Evolutionary conservation across 75 land plant genomes (phyloP).

Genomic region (Gnetum montanum): DNA sequence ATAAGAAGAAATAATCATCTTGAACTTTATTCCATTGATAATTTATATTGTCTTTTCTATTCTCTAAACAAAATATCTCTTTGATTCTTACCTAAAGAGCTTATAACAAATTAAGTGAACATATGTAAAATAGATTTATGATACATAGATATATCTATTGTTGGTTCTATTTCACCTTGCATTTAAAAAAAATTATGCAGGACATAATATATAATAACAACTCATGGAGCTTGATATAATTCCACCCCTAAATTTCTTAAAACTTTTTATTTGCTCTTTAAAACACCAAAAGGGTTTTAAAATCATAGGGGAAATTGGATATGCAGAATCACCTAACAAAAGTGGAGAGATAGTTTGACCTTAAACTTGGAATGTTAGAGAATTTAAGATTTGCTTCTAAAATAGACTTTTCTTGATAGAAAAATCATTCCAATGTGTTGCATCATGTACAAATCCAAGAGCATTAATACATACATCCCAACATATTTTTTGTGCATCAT

Average conservation of each 20-base stretch:
- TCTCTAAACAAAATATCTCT: not conserved
- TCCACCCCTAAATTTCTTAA: not conserved
- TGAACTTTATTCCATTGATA: no score
- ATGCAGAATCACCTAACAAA: not conserved
- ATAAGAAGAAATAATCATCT: no score
- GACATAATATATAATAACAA: not conserved
- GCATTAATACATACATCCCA: not conserved
- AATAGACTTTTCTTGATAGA: not conserved
- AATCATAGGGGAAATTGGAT: not conserved
- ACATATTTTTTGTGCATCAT: not conserved
- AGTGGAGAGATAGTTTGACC: not conserved
- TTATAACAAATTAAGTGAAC: not conserved
- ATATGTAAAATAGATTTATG: not conserved
- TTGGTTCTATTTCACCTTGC: not conserved
- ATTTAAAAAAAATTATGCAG: not conserved
- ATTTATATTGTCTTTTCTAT: not conserved
- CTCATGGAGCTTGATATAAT: not conserved
- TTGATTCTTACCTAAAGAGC: not conserved
- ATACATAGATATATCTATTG: not conserved
- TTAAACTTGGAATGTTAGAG: no score
- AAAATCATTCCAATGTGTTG: not conserved
- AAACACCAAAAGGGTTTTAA: not conserved
- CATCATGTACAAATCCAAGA: not conserved
- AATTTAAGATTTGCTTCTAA: not conserved
- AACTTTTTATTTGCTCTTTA: not conserved